Base-by-base conservation (phyloP, 805 yeast species). In the Candida taoyuanica region DNA sequence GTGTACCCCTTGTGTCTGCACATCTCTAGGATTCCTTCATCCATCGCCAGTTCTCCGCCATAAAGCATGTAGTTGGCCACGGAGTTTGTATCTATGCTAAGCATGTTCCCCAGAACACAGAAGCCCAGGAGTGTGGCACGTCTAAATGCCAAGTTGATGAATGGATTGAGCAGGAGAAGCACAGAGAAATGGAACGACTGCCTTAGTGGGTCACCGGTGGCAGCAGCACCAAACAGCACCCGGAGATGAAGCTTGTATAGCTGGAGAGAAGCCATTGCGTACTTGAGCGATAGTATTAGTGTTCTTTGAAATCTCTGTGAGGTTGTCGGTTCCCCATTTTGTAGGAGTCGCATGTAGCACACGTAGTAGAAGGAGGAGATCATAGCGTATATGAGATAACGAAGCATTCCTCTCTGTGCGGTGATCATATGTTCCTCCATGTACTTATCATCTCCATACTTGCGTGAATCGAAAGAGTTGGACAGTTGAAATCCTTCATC, bases 11-110 rank as follows among this genome's bases (percentile, higher is more conserved):
- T 25, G 18, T 29, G 32, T 3, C 15, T 9, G 12, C 37, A 33
- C 44, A 41, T 41, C 17, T 30, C 31, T 24, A 33, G 18, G 15
- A 41, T 36, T 17, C 31, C 41, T 3, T 29, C 31, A 17, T 41
- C 41, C 12, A 24, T 29, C 3, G 33, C 37, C 15, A 26, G 20
- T 1, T 32, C 14, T 19, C 15, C 15, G 6, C 33, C 33, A 19
- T 41, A 41, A 3, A 41, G 31, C 17, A 41, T 37, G 18, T 41
- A 41, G 17, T 34, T 33, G 12, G 41, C 32, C 18, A 37, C 34
- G 6, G 23, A 29, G 12, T 33, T 18, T 13, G 24, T 28, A 14
- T 39, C 37, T 13, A 35, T 15, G 3, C 17, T 19, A 26, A 39
- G 6, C 30, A 31, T 17, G 11, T 18, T 18, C 12, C 36, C 31